phyloP scores from a whole-genome alignment of 345 rosid species.

The Aurinia saxatilis region DNA sequence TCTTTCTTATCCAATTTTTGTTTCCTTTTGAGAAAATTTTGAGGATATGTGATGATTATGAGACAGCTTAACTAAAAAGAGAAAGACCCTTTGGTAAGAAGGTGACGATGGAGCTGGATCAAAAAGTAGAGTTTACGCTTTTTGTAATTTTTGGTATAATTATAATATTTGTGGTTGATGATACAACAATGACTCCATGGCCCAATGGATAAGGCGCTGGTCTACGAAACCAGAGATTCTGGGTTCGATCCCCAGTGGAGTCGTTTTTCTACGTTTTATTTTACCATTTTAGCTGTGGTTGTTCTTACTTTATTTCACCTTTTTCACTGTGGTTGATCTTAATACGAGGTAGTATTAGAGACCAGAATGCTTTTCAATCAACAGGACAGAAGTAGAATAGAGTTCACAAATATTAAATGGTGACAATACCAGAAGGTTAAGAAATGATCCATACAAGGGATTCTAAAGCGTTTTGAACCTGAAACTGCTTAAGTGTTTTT shows the following conservation, averaged over 20 bases:
- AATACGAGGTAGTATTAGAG: not conserved
- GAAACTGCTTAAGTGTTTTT: not conserved
- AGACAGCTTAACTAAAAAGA: constrained; percentile 19
- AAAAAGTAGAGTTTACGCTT: not conserved
- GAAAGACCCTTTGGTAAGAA: constrained; percentile 3
- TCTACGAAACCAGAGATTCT: constrained; percentile 88
- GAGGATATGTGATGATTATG: not conserved
- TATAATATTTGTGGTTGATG: accelerated
- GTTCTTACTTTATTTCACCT: no score
- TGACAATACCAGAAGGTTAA: constrained; percentile 6
- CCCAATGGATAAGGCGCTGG: constrained; percentile 89
- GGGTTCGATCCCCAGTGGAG: constrained; percentile 91
- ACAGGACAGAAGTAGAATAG: not conserved
- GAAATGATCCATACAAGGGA: constrained; percentile 2
- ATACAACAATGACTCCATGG: constrained; percentile 21
- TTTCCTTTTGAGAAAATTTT: not conserved
- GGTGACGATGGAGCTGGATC: not conserved
- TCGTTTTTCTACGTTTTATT: constrained; percentile 27
- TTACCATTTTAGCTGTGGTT: not conserved
- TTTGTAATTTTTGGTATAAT: not conserved
- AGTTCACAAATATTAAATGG: not conserved
- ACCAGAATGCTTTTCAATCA: no score
- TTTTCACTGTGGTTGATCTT: no score
- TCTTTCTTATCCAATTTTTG: not conserved
- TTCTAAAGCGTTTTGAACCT: no score